phyloP scores from a whole-genome alignment of 352 stramenopile genomes.

The Achlya hypogyna region DNA sequence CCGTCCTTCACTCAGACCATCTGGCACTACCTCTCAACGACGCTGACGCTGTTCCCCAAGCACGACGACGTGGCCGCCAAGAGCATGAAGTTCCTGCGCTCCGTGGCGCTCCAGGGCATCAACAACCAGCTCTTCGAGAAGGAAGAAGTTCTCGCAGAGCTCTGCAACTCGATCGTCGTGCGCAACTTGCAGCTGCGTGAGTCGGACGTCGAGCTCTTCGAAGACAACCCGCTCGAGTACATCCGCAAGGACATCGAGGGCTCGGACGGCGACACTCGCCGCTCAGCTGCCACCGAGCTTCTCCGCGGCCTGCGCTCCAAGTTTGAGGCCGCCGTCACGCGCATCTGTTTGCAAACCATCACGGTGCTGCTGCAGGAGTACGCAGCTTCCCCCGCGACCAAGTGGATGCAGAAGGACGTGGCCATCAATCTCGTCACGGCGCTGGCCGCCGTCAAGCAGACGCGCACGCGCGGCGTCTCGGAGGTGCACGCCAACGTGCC shows the following conservation, averaged over 20 bases:
- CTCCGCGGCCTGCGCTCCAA: constrained; percentile 91
- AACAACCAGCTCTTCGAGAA: constrained; percentile 86
- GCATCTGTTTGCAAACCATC: constrained; percentile 91
- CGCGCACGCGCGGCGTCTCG: constrained; percentile 86
- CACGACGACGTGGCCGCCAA: constrained; percentile 94
- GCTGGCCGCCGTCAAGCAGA: constrained; percentile 92
- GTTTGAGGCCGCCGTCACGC: constrained; percentile 90
- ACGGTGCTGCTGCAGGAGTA: constrained; percentile 89
- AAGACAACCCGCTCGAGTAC: constrained; percentile 98
- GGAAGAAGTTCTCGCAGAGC: constrained; percentile 70
- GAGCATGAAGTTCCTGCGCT: constrained; percentile 96
- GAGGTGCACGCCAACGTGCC: constrained; percentile 92
- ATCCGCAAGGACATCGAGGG: constrained; percentile 98
- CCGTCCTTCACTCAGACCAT: constrained; percentile 88
- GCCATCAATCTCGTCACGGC: constrained; percentile 95
- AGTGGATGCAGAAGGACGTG: constrained; percentile 95
- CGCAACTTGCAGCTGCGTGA: constrained; percentile 96
- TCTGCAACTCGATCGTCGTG: constrained; percentile 95
- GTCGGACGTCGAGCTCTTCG: constrained; percentile 95
- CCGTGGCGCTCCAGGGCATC: constrained; percentile 91
- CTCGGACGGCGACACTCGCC: constrained; percentile 93
- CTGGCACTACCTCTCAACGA: constrained; percentile 65
- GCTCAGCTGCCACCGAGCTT: constrained; percentile 92
- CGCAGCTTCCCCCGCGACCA: constrained; percentile 57
- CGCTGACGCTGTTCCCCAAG: constrained; percentile 76